phyloP scores from a whole-genome alignment of 2,329 filamentous ascomycete genomes.

The Aspergillus sp. region DNA sequence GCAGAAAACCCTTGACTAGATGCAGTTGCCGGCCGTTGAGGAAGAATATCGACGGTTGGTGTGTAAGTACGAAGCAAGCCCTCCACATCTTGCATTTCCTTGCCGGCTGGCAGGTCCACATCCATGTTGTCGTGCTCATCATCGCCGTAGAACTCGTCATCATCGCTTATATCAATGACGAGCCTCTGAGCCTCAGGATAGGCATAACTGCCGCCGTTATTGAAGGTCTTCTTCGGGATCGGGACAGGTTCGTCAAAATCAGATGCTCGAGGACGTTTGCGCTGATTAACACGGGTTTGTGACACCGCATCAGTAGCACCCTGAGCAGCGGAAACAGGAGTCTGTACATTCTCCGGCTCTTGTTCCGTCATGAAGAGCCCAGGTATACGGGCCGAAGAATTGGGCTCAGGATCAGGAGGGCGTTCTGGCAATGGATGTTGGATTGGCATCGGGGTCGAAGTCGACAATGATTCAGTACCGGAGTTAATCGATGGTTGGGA shows the following conservation, averaged over 20 bases:
- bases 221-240: constrained; percentile 62
- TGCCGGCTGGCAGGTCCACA: constrained; percentile 33
- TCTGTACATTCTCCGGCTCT: constrained; percentile 10
- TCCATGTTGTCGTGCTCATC: constrained; percentile 35
- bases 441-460: constrained; percentile 18
- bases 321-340: constrained; percentile 13
- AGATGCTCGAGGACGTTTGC: constrained; percentile 67
- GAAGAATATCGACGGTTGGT: constrained; percentile 46
- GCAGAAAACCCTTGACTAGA: constrained; percentile 43
- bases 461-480: constrained; percentile 6
- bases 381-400: constrained; percentile 47
- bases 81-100: constrained; percentile 22
- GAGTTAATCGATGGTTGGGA: constrained; percentile 4
- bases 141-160: constrained; percentile 56
- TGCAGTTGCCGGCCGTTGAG: constrained; percentile 43
- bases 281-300: constrained; percentile 28
- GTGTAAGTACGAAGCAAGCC: constrained; percentile 47
- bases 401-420: constrained; percentile 34
- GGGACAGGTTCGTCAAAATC: constrained; percentile 65
- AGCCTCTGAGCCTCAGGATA: constrained; percentile 59
- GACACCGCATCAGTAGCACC: constrained; percentile 23
- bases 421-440: constrained; percentile 43
- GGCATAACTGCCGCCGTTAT: constrained; percentile 48
- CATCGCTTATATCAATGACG: constrained; percentile 83
- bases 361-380: constrained; percentile 53